These are phyloP conservation scores for Trichophyton benhamiae DNA, from an alignment of 2,329 filamentous ascomycete genomes.

Conservation along the genomic window DNA sequence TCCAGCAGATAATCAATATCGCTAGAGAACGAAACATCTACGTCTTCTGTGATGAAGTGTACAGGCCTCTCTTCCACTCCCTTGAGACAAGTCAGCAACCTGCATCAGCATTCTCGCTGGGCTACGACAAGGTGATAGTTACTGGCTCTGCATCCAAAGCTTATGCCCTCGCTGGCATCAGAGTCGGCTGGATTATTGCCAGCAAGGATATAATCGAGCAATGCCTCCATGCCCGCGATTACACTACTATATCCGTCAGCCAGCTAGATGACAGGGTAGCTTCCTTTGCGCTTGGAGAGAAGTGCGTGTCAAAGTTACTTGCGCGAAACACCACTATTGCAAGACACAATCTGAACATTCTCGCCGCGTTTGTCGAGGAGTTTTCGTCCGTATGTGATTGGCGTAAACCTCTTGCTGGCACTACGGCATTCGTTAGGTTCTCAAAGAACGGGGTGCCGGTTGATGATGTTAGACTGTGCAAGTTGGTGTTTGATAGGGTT, in stretches of 20 bases:
- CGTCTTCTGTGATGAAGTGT: constrained; percentile 69
- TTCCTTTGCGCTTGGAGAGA: constrained; percentile 55
- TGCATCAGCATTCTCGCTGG: constrained; percentile 58
- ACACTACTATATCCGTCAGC: constrained; percentile 76
- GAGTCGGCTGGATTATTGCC: constrained; percentile 70
- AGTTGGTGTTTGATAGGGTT: constrained; percentile 52
- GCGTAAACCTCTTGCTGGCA: constrained; percentile 65
- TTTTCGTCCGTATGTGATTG: constrained; percentile 54
- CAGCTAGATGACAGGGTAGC: constrained; percentile 70
- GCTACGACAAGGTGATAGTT: constrained; percentile 57
- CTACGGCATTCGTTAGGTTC: constrained; percentile 66
- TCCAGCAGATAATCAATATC: constrained; percentile 51
- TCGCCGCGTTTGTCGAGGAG: constrained; percentile 56
- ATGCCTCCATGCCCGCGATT: constrained; percentile 57
- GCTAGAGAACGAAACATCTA: constrained; percentile 52
- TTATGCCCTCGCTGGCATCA: constrained; percentile 68
- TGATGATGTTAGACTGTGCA: constrained; percentile 61
- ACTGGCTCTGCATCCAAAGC: constrained; percentile 79
- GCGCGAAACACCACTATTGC: constrained; percentile 54
- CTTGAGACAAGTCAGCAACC: constrained; percentile 37
- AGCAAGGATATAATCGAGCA: constrained; percentile 49
- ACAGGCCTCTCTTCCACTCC: constrained; percentile 68
- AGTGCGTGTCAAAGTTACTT: constrained; percentile 52
- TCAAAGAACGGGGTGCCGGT: constrained; percentile 48
- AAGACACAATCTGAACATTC: constrained; percentile 51